These are phyloP conservation scores for Secale cereale DNA, from an alignment of 176 grass and related monocot species.

Conservation along the genomic window DNA sequence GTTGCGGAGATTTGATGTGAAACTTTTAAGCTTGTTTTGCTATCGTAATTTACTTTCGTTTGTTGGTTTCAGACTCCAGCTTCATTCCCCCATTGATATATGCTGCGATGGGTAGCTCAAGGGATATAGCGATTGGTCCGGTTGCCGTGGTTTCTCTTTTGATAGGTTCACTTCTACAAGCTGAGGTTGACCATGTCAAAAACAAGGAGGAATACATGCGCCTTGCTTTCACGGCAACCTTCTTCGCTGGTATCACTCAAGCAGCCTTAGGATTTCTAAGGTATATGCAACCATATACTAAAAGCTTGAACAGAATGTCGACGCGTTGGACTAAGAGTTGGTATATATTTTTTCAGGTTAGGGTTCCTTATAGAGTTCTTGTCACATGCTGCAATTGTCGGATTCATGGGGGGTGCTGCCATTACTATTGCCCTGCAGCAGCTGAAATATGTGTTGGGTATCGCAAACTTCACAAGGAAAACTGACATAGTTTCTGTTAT, in stretches of 20 bases:
- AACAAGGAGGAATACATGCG: constrained; percentile 67
- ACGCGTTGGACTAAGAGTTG: neutral
- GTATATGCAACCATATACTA: constrained; percentile 23
- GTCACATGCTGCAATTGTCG: constrained; percentile 94
- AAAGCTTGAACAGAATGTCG: neutral
- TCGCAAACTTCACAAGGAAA: constrained; percentile 75
- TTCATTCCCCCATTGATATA: constrained; percentile 89
- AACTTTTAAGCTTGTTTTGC: neutral
- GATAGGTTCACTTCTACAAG: constrained; percentile 79
- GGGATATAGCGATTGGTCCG: constrained; percentile 91
- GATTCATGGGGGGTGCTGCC: constrained; percentile 95
- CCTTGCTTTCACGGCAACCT: constrained; percentile 92
- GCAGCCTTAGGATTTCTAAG: constrained; percentile 86
- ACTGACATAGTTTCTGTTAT: constrained; percentile 93
- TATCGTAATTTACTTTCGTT: constrained; percentile 17
- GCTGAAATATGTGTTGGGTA: constrained; percentile 82
- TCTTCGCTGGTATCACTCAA: constrained; percentile 98
- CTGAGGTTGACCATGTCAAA: constrained; percentile 57
- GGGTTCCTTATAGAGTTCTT: constrained; percentile 96
- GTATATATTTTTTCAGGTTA: constrained; percentile 62
- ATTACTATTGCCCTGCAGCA: constrained; percentile 96
- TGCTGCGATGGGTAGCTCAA: constrained; percentile 95
- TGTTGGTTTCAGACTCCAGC: constrained; percentile 70
- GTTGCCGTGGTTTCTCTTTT: constrained; percentile 94
- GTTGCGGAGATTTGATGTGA: neutral